phyloP scores from a whole-genome alignment of 257 asterid genomes.

The Forsythia suspensa region DNA sequence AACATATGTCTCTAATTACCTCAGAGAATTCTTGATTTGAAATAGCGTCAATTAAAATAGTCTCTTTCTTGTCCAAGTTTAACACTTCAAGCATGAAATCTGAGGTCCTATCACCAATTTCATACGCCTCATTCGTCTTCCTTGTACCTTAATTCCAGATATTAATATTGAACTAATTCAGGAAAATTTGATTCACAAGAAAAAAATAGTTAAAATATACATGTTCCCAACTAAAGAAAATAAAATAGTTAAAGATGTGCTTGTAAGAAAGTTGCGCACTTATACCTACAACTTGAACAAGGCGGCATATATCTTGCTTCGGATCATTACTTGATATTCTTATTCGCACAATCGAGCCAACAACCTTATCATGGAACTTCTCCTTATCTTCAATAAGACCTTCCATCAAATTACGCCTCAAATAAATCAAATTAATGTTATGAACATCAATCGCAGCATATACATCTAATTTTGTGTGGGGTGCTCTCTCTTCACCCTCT shows the following conservation, averaged over 20 bases:
- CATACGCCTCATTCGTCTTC: slow-evolving; percentile 62
- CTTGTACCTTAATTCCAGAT: slow-evolving; percentile 58
- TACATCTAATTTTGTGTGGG: slow-evolving; percentile 53
- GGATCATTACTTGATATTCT: slow-evolving; percentile 66
- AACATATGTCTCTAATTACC: slow-evolving; percentile 43
- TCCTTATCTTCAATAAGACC: slow-evolving; percentile 57
- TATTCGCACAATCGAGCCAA: slow-evolving; percentile 82
- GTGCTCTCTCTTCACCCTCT: slow-evolving; percentile 43
- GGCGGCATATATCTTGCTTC: slow-evolving; percentile 77
- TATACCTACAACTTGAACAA: slow-evolving; percentile 91
- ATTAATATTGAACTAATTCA: slow-evolving; percentile 4
- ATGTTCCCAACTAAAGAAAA: background rate
- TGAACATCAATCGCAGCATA: slow-evolving; percentile 86
- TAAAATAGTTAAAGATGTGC: background rate
- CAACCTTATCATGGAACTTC: slow-evolving; percentile 58
- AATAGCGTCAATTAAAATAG: slow-evolving; percentile 61
- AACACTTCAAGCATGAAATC: slow-evolving; percentile 81
- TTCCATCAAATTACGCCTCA: slow-evolving; percentile 76
- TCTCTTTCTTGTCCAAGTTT: slow-evolving; percentile 77
- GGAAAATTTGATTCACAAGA: background rate
- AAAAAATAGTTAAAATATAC: too few relatives aligned
- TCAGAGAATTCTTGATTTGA: slow-evolving; percentile 81
- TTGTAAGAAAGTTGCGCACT: slow-evolving; percentile 10
- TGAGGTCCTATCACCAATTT: slow-evolving; percentile 63
- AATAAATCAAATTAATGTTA: slow-evolving; percentile 74